A percentile compares a stretch with the other conserved stretches of the same genome.
phyloP scores from a whole-genome alignment of 2,329 filamentous ascomycete species.

The Pezizomycotina sp. region DNA sequence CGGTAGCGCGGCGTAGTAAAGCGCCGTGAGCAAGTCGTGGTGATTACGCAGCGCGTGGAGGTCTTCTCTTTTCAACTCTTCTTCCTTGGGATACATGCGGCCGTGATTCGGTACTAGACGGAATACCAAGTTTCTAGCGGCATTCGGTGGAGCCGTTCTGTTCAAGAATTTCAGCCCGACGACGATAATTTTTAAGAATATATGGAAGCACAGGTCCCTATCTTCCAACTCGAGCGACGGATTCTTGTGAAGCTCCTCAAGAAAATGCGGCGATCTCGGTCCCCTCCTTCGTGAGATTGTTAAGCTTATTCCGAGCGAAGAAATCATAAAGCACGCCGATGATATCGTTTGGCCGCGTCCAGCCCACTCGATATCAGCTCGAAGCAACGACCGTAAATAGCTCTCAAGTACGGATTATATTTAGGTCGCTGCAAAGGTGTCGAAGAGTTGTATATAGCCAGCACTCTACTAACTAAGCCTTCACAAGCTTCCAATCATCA shows the following conservation, averaged over 20 bases:
- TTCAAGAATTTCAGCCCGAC: conserved; percentile 40
- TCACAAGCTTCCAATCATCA: conserved; percentile 46
- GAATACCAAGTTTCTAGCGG: conserved; percentile 44
- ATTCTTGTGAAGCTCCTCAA: conserved; percentile 37
- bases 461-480: conserved; percentile 40
- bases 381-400: conserved; percentile 44
- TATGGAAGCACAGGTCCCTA: conserved; percentile 48
- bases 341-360: conserved; percentile 46
- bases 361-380: conserved; percentile 44
- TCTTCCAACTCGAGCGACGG: conserved; percentile 36
- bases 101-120: conserved; percentile 50
- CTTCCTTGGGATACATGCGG: conserved; percentile 47
- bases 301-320: conserved; percentile 45
- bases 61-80: conserved; percentile 42
- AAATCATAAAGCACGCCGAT: conserved; percentile 51
- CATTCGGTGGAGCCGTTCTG: conserved; percentile 36
- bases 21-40: conserved; percentile 48
- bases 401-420: conserved; percentile 29
- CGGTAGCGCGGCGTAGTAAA: conserved; percentile 47
- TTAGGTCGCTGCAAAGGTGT: not conserved
- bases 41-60: conserved; percentile 50
- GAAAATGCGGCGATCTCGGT: conserved; percentile 43
- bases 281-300: conserved; percentile 48
- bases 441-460: conserved; percentile 41
- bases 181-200: conserved; percentile 48